Base-by-base conservation (phyloP, 768 basidiomycete species). In the Trametes cinnabarina region DNA sequence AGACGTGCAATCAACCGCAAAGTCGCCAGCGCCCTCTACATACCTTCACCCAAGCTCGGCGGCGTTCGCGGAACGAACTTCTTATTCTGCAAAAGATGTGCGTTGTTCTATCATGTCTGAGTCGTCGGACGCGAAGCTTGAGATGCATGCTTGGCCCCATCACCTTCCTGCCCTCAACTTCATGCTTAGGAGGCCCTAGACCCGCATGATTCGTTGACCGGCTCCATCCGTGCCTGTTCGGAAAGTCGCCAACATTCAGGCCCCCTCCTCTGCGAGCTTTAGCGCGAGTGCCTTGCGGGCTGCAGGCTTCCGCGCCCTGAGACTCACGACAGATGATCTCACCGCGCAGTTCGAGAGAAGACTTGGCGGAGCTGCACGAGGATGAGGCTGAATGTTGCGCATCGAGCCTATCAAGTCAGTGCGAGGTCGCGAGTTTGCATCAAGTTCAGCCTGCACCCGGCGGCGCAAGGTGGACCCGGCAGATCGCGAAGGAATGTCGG, bases 391-490 rank as follows among this genome's bases (percentile, higher is more conserved):
- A 39, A 39, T 15, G 37, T 39, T 39, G 30, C 30, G 30, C 30
- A 32, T 32, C 30, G 30, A 12, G 30, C 7, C 30, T n/a, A n/a
- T n/a, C n/a, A n/a, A n/a, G n/a, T 34, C 14, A 7, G 37, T 8
- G 37, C 37, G 37, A 10, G 10, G 37, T n/a, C 14, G n/a, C 14
- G 37, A 39, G 37, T 10, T 39, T 39, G 7, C 7, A 34, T 26
- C 23, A 28, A 17, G 44, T 19, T 35, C 47, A 32, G 46, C 28
- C 43, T 26, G 47, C 32, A 49, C 51, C 51, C 51, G 51, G 25
- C 51, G 51, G 51, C 41, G 41, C 32, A 43, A 52, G 41, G 41
- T 28, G n/a, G 30, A 17, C 28, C 51, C 51, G 51, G 51, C 51
- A 41, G 51, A 26, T 42, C 35, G 47, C 35, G 34, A 37, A 22